Percentiles rank a stretch among this genome's conserved stretches.
These are phyloP conservation scores for Puccinia triticina DNA, from an alignment of 1,284 basidiomycete genomes.

Conservation along the genomic window DNA sequence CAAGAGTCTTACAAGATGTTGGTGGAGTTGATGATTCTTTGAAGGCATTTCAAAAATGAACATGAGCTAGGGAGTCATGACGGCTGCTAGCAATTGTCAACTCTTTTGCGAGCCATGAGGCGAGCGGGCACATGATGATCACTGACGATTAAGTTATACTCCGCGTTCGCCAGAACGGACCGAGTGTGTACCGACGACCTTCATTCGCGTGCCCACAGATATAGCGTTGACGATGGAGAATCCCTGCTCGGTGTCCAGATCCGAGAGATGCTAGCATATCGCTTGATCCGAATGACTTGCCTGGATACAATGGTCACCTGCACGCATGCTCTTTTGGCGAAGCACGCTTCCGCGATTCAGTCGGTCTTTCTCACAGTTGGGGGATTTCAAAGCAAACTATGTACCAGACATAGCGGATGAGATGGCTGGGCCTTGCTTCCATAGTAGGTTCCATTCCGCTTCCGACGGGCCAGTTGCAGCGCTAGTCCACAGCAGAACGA, in stretches of 20 bases:
- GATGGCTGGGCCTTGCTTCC: not conserved
- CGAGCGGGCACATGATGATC: not conserved
- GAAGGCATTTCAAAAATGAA: not conserved
- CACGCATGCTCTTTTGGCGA: not conserved
- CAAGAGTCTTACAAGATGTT: not conserved
- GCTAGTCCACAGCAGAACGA: conserved; percentile 12
- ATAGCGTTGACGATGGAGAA: not conserved
- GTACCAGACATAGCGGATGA: not conserved
- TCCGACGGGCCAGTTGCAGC: not conserved
- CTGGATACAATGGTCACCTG: not conserved
- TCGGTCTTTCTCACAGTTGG: not conserved
- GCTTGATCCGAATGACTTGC: not conserved
- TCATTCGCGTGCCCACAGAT: not conserved
- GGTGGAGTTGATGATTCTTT: not conserved
- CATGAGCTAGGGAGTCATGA: not conserved
- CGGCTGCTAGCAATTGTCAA: not conserved
- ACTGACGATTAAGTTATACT: not conserved
- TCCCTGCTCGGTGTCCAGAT: not conserved
- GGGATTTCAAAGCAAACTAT: not conserved
- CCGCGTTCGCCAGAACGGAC: not conserved
- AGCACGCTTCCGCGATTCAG: not conserved
- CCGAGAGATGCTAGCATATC: not conserved
- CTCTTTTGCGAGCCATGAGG: not conserved
- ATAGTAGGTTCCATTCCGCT: not conserved
- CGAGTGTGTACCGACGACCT: too few species aligned